A percentile compares a stretch with the other conserved stretches of the same genome.
Conservation (phyloP, 1,284 basidiomycete species). For the Acaromyces ingoldii region DNA sequence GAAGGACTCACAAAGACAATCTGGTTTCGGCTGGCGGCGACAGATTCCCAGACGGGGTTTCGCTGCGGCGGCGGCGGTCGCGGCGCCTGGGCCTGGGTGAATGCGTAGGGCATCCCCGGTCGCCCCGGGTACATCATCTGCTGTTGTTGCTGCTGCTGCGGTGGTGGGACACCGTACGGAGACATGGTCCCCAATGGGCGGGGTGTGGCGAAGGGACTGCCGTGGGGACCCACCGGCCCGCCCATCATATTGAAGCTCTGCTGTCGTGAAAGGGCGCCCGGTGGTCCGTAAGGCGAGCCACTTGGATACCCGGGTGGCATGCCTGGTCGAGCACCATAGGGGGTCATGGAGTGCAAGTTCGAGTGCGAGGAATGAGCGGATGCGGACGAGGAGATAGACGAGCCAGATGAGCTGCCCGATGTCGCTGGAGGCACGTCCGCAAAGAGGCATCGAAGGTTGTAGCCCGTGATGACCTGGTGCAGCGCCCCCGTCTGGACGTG, state of each 20-base stretch:
- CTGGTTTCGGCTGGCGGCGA: conserved; percentile 41
- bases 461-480: conserved; percentile 82
- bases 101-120: conserved; percentile 30
- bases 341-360: not conserved
- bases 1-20: conserved; percentile 30
- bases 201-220: not conserved
- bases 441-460: conserved; percentile 68
- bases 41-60: conserved; percentile 44
- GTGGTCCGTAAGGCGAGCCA: conserved; percentile 2
- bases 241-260: conserved; percentile 7
- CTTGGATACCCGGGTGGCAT: conserved; percentile 8
- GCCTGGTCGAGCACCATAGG: conserved; percentile 15
- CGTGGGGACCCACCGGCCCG: not conserved
- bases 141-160: not conserved
- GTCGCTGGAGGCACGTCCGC: conserved; percentile 83
- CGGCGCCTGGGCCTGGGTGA: conserved; percentile 18
- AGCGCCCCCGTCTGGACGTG: conserved; percentile 88
- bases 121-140: not conserved
- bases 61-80: conserved; percentile 27
- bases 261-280: conserved; percentile 1
- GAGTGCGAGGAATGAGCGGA: not conserved
- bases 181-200: not conserved
- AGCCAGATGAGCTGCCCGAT: conserved; percentile 5
- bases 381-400: not conserved
- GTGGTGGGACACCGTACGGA: conserved; percentile 1